These are phyloP conservation scores for Sphaerulina musiva DNA, from an alignment of 2,329 filamentous ascomycete genomes.

Conservation along the genomic window DNA sequence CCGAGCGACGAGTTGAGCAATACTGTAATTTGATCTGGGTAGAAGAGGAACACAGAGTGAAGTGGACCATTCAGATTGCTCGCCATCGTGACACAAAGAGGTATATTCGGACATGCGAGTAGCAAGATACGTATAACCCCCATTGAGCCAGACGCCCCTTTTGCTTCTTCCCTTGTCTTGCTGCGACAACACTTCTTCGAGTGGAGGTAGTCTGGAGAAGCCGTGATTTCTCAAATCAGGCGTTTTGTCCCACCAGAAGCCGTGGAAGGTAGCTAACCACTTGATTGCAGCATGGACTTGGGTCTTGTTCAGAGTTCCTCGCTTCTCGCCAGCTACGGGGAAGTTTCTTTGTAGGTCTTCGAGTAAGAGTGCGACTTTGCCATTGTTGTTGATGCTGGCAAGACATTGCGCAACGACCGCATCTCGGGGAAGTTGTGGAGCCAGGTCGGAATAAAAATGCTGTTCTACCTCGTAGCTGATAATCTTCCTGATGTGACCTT, in stretches of 20 bases:
- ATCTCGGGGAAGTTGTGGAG: conserved; percentile 41
- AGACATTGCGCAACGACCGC: conserved; percentile 49
- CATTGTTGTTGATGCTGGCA: conserved; percentile 15
- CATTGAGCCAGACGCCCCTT: conserved; percentile 51
- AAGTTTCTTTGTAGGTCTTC: conserved; percentile 50
- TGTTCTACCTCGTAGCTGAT: conserved; percentile 63
- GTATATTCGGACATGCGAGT: conserved; percentile 54
- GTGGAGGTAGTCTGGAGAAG: conserved; percentile 49
- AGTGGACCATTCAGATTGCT: conserved; percentile 50
- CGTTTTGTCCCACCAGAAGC: conserved; percentile 44
- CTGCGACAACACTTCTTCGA: conserved; percentile 42
- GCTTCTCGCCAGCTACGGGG: conserved; percentile 52
- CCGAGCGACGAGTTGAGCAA: conserved; percentile 46
- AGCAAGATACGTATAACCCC: conserved; percentile 58
- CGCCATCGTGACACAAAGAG: conserved; percentile 40
- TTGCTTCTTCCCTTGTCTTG: background rate
- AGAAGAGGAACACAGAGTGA: conserved; percentile 41
- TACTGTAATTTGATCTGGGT: conserved; percentile 24
- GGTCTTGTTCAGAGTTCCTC: conserved; percentile 39
- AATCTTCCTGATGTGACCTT: conserved; percentile 60
- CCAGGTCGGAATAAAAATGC: conserved; percentile 56
- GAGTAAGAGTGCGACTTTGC: conserved; percentile 50
- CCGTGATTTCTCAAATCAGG: conserved; percentile 29
- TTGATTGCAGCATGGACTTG: conserved; percentile 52
- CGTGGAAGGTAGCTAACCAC: conserved; percentile 60